These are phyloP conservation scores for Paramecium bursaria DNA, from an alignment of 73 alveolate species.

Conservation along the genomic window DNA sequence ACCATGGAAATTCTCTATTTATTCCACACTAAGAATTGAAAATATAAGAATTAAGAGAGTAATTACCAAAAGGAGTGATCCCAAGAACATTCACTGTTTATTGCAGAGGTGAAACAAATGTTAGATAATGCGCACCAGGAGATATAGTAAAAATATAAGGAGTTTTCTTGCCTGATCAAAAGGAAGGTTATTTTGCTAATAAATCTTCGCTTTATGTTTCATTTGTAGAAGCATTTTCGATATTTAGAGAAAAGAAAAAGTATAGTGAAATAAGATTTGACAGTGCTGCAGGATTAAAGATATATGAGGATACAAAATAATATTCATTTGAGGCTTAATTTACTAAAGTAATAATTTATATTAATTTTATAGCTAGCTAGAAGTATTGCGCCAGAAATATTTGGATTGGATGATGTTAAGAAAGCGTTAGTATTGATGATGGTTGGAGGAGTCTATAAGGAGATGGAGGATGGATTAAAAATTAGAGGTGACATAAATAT, in stretches of 20 bases:
- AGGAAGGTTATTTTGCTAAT: constrained; percentile 78
- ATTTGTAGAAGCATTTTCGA: constrained; percentile 86
- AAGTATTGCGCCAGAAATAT: constrained; percentile 98
- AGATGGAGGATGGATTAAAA: constrained; percentile 97
- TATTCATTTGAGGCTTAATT: constrained; percentile 70
- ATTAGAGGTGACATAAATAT: constrained; percentile 97
- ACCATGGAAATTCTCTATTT: constrained; percentile 87
- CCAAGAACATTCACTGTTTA: constrained; percentile 87
- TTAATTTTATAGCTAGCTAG: no score
- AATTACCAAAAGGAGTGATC: constrained; percentile 96
- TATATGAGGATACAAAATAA: constrained; percentile 45
- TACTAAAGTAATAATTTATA: no score
- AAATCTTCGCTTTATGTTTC: constrained; percentile 90
- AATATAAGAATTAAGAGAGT: constrained; percentile 90
- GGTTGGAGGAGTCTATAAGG: constrained; percentile 95
- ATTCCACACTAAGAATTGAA: constrained; percentile 88
- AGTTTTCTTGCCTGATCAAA: constrained; percentile 84
- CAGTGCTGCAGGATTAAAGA: constrained; percentile 70
- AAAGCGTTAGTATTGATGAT: constrained; percentile 93
- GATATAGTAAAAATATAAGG: constrained; percentile 91
- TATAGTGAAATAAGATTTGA: constrained; percentile 84
- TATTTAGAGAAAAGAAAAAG: constrained; percentile 87
- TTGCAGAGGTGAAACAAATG: constrained; percentile 80
- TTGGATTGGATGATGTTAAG: constrained; percentile 96
- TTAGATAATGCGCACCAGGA: constrained; percentile 94